Percentiles rank a stretch among this genome's conserved stretches.
phyloP scores from a whole-genome alignment of 257 asterid species.

The Haberlea rhodopensis region DNA sequence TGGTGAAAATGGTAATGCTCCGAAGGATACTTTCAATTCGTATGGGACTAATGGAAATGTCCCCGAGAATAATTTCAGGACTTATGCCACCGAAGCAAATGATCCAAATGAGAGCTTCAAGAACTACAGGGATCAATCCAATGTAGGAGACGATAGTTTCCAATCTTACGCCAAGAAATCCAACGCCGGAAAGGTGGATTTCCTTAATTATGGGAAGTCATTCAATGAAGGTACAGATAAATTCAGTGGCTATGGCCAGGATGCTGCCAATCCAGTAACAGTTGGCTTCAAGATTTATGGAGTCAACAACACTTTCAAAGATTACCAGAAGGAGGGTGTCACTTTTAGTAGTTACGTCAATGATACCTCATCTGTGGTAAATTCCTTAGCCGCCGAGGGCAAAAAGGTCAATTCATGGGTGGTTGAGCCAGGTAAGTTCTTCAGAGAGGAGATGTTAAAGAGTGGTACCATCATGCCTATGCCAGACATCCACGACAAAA shows the following conservation, averaged over 20 bases:
- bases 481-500: conserved; percentile 85
- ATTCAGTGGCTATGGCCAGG: conserved; percentile 58
- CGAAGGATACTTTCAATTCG: conserved; percentile 50
- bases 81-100: conserved; percentile 57
- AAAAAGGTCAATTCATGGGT: conserved; percentile 50
- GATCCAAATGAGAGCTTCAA: conserved; percentile 54
- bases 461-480: conserved; percentile 67
- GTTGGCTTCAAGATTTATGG: conserved; percentile 58
- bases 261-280: conserved; percentile 22
- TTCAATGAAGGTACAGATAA: conserved; percentile 79
- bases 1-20: conserved; percentile 56
- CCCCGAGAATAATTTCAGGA: conserved; percentile 61
- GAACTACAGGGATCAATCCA: conserved; percentile 67
- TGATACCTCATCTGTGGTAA: conserved; percentile 25
- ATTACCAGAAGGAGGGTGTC: conserved; percentile 45
- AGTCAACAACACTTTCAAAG: conserved; percentile 65
- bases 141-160: conserved; percentile 78
- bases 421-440: conserved; percentile 80
- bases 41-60: conserved; percentile 53
- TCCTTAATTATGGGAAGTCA: conserved; percentile 62
- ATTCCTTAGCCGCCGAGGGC: conserved; percentile 32
- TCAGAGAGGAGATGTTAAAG: conserved; percentile 67
- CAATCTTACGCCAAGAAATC: conserved; percentile 56
- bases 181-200: conserved; percentile 41
- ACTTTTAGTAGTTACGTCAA: conserved; percentile 52